Conservation (phyloP, 371 early-diverging fungal species). For the Mortierella sp. region DNA sequence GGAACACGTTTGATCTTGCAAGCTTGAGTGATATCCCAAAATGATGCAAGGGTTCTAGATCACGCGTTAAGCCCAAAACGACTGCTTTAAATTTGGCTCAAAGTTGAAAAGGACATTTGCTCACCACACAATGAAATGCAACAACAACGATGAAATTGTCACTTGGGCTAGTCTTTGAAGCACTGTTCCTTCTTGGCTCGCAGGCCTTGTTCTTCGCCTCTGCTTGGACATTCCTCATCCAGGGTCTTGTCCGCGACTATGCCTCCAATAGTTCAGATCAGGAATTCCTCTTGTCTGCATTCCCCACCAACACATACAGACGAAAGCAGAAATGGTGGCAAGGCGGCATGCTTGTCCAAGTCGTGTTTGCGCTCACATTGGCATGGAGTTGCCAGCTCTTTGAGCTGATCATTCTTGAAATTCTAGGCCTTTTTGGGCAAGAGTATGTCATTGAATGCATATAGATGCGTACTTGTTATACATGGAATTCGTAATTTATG, state of each 20-base stretch:
- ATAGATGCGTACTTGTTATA: too few relatives aligned
- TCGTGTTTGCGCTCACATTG: constrained; percentile 84
- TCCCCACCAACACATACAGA: constrained; percentile 38
- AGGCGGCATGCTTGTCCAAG: constrained; percentile 65
- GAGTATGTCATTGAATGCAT: too few relatives aligned
- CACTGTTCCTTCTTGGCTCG: constrained; percentile 58
- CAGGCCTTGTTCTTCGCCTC: constrained; percentile 64
- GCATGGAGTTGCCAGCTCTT: constrained; percentile 84
- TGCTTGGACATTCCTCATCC: constrained; percentile 67
- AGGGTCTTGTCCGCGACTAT: constrained; percentile 66
- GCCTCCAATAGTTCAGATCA: constrained; percentile 60
- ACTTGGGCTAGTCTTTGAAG: constrained; percentile 51
- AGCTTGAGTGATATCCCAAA: too few relatives aligned
- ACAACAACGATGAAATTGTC: constrained; percentile 40
- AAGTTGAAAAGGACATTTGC: background rate
- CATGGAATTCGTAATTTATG: too few relatives aligned
- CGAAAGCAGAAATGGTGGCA: constrained; percentile 55
- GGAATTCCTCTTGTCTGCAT: constrained; percentile 40
- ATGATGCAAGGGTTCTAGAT: too few relatives aligned
- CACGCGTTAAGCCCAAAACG: background rate
- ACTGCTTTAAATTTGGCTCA: background rate
- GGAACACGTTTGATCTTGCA: too few relatives aligned
- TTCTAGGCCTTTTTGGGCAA: constrained; percentile 74
- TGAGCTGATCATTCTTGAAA: constrained; percentile 87
- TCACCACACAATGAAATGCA: background rate